Base-by-base conservation (phyloP, 192 early-diverging fungal species). In the Chytriomyces sp. region DNA sequence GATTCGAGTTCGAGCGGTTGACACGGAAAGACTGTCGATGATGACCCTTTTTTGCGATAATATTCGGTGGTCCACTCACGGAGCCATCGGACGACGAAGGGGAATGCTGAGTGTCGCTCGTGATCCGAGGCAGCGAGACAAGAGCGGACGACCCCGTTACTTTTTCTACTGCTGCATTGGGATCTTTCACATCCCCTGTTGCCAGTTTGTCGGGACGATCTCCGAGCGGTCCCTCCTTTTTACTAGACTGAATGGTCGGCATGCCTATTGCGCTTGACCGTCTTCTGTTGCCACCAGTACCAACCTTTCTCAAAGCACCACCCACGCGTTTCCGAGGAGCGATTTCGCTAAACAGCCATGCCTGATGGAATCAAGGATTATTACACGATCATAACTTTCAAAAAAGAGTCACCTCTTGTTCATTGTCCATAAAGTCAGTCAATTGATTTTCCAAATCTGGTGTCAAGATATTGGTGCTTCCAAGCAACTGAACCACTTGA, bases 301-400 rank as follows among this genome's bases (percentile, higher is more conserved):
- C 62, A n/a, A 41, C 62, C 32, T 64, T 64, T 30, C 62, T 64
- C 3, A 64, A 31, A 26, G 62, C 62, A 19, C 62, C 62, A 30
- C 62, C 62, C 7, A 64, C 69, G 30, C 77, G 70, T 2, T 77
- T 61, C 22, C 82, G 64, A 0, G 78, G 76, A 3, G 78, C 77
- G 52, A 83, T 83, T 70, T 83, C 82, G 14, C 79, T 75, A 49
- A 83, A 84, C 19, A 84, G 70, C 82, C 82, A 84, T 54, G 81
- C 74, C 82, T 84, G n/a, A n/a, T n/a, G 31, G 5, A 10, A 71
- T 28, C 17, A 39, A 31, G 59, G 39, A 56, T 39, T 28, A n/a
- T 54, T 14, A 32, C 30, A 28, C n/a, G 37, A 12, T 8, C 58
- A 1, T 0, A 49, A 39, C 39, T 5, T 1, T 36, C 26, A 25